Evolutionary conservation across 1,139 yeast genomes (phyloP).

Genomic region (Saccharomyces hybrid): DNA sequence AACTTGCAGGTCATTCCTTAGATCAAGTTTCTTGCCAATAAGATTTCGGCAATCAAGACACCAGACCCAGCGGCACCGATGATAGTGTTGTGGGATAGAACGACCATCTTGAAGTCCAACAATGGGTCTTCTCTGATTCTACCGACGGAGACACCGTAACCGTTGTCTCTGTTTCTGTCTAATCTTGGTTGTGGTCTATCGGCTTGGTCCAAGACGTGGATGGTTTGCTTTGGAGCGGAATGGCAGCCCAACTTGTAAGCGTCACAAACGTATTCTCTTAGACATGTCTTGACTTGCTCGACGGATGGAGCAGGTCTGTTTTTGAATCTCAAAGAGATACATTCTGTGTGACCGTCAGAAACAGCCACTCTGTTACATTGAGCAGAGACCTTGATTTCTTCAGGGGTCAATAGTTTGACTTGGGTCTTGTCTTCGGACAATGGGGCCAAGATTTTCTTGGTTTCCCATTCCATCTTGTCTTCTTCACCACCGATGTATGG

Average conservation of each 20-base stretch:
- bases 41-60: constrained; percentile 84
- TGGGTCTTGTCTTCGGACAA: constrained; percentile 45
- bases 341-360: constrained; percentile 95
- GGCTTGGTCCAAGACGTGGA: constrained; percentile 80
- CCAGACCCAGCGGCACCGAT: constrained; percentile 99
- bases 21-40: constrained; percentile 67
- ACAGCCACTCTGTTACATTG: constrained; percentile 97
- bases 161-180: constrained; percentile 91
- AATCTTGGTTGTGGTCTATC: constrained; percentile 98
- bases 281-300: constrained; percentile 64
- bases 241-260: constrained; percentile 70
- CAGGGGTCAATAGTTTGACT: constrained; percentile 55
- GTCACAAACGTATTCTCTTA: constrained; percentile 75
- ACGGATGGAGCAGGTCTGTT: constrained; percentile 77
- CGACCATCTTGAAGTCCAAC: constrained; percentile 91
- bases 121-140: constrained; percentile 90
- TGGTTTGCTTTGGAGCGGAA: constrained; percentile 88
- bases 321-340: constrained; percentile 79
- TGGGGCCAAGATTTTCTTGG: constrained; percentile 81
- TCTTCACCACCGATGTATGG: constrained; percentile 96
- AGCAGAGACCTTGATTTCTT: constrained; percentile 80
- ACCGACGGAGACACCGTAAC: constrained; percentile 93
- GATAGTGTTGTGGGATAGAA: constrained; percentile 89
- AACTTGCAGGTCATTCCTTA: constrained; percentile 31
- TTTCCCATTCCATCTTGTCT: constrained; percentile 97